Evolutionary conservation across 495 filamentous ascomycete genomes (phyloP), one percentile per base, ranked within the genome.

Genomic region (Aspergillus sclerotiicarbonarius): DNA sequence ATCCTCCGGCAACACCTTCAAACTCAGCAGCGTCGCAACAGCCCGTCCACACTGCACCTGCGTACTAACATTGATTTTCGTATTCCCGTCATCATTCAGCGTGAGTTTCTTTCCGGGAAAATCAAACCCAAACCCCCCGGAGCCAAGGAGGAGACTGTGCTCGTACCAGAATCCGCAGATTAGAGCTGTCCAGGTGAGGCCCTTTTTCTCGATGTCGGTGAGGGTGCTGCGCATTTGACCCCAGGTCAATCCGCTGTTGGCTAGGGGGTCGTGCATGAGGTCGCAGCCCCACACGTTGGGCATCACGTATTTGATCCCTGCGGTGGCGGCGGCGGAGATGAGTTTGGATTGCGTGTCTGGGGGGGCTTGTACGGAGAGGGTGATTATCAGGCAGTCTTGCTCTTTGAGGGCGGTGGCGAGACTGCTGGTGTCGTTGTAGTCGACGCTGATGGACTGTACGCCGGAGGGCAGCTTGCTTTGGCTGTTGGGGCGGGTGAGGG

Each of bases 371-470:
- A 71, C 67, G n/a, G 54, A 48, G 56, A 89, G 62, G 6, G 82
- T 85, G 64, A 88, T 86, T 62, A 89, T 71, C n/a, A 90, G 72
- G 35, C 73, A 77, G 21, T 86, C 75, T 54, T 83, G 79, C 59
- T 74, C 79, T 57, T 66, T 63, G 8, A 85, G 76, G 1, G 79
- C 80, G 4, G 61, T 61, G 7, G 80, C 72, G 25, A 86, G 61
- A 37, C 75, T 68, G 10, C 64, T 58, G 4, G 63, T 65, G 55
- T 80, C 64, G 62, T 72, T 64, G 65, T 85, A 85, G 68, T 84
- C 63, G 60, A 84, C 71, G 19, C 57, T 62, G 47, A 67, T 67
- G 30, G 72, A 44, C 1, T 64, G 62, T 16, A 84, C 69, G 39
- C 82, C 83, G 0, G 61, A 47, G 6, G 80, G 80, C 0, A 81